A percentile compares a stretch with the other conserved stretches of the same genome.
These are phyloP conservation scores for Lentinula sp. DNA, from an alignment of 768 basidiomycete genomes.

Conservation along the genomic window DNA sequence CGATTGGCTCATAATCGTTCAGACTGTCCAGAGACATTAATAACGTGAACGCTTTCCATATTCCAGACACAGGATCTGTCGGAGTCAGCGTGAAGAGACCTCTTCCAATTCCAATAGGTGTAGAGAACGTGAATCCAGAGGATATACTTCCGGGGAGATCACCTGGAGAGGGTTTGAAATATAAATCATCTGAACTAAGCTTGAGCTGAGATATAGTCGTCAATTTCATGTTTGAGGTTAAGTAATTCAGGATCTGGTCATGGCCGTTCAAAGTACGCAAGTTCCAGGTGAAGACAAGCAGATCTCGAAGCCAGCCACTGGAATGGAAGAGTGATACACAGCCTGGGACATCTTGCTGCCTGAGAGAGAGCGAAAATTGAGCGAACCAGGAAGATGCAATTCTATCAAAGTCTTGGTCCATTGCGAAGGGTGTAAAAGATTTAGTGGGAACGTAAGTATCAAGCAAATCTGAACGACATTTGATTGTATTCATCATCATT, in stretches of 20 bases:
- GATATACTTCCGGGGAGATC: conserved; percentile 18
- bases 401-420: background rate
- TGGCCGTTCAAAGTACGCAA: conserved; percentile 27
- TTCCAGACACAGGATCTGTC: conserved; percentile 16
- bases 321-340: conserved; percentile 22
- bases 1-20: conserved; percentile 27
- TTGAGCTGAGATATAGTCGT: conserved; percentile 16
- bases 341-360: conserved; percentile 11
- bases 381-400: conserved; percentile 13
- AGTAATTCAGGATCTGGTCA: conserved; percentile 25
- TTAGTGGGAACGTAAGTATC: too few species aligned
- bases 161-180: conserved; percentile 15
- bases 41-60: conserved; percentile 30
- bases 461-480: too few species aligned
- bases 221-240: conserved; percentile 12
- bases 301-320: conserved; percentile 33
- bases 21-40: conserved; percentile 25
- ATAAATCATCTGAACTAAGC: conserved; percentile 16
- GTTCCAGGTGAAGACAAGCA: conserved; percentile 39
- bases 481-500: too few species aligned
- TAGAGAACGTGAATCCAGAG: conserved; percentile 31
- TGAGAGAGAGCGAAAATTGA: background rate
- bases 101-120: conserved; percentile 21
- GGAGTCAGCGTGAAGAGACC: conserved; percentile 27
- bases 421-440: background rate